Evolutionary conservation across 2,329 filamentous ascomycete species (phyloP).

Genomic region (Calonectria pseudoreteaudii): DNA sequence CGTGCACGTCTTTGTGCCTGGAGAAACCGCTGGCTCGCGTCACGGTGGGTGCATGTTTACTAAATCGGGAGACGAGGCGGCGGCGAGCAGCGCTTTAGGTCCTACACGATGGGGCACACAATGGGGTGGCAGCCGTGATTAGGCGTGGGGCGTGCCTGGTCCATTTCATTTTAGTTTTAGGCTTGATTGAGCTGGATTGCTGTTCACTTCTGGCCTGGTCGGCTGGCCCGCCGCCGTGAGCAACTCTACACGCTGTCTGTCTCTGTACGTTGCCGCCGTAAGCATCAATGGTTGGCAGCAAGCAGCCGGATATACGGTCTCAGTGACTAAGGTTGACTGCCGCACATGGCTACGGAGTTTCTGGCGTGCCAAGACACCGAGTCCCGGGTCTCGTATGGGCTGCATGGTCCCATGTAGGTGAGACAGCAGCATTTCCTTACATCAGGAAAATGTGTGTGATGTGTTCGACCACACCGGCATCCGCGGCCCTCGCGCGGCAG

Average conservation of each 20-base stretch:
- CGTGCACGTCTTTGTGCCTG: slow-evolving; percentile 15
- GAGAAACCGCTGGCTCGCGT: slow-evolving; percentile 8
- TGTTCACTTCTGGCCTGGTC: neutral
- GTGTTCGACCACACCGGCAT: neutral
- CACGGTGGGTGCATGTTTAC: slow-evolving; percentile 27
- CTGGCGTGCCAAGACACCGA: slow-evolving; percentile 6
- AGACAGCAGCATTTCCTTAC: slow-evolving; percentile 12
- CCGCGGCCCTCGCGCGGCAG: neutral
- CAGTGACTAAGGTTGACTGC: neutral
- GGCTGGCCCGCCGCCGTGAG: neutral
- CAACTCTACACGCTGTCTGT: neutral
- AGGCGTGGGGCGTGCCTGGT: slow-evolving; percentile 38
- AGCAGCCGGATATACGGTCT: neutral
- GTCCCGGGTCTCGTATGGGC: slow-evolving; percentile 12
- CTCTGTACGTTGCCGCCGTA: neutral
- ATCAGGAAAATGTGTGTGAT: neutral
- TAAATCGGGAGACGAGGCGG: slow-evolving; percentile 14
- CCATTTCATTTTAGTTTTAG: slow-evolving; percentile 39
- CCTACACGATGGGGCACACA: slow-evolving; percentile 11
- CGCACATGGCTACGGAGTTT: neutral
- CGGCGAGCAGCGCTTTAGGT: slow-evolving; percentile 17
- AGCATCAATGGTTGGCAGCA: neutral
- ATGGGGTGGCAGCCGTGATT: slow-evolving; percentile 34
- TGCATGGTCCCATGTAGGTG: slow-evolving; percentile 2
- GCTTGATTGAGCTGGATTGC: slow-evolving; percentile 7